Evolutionary conservation across 176 grass and related monocot species (phyloP).

Genomic region (Tuctoria greenei): DNA sequence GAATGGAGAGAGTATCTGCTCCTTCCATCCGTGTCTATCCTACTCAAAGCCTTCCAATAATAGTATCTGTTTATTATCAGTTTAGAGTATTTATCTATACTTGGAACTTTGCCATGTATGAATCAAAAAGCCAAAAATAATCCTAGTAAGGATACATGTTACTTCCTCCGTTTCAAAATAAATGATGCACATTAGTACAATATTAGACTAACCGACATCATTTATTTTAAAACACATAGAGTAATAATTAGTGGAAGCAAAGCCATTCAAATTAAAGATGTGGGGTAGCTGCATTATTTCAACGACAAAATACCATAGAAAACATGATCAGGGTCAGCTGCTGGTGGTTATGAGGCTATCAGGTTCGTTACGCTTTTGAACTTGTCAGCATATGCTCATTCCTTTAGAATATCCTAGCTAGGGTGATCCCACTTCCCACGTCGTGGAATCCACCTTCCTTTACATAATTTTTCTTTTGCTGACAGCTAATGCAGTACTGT

Average conservation of each 20-base stretch:
- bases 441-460: not conserved
- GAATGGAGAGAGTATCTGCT: no score
- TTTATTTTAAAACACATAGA: no score
- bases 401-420: not conserved
- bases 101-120: no score
- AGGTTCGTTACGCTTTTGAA: constrained; percentile 30
- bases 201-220: no score
- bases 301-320: constrained; percentile 16
- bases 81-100: no score
- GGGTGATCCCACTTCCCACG: no score
- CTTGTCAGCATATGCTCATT: not conserved
- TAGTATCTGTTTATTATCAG: no score
- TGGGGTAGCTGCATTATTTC: not conserved
- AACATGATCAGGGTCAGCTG: not conserved
- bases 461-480: not conserved
- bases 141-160: not conserved
- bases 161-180: no score
- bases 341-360: constrained; percentile 21
- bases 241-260: not conserved
- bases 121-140: no score
- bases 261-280: not conserved
- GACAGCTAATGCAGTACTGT: not conserved
- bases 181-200: no score
- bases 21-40: not conserved
- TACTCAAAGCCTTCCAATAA: constrained; percentile 1